These are phyloP conservation scores for Hypoxylon sp. DNA, from an alignment of 2,329 filamentous ascomycete species.

Conservation along the genomic window DNA sequence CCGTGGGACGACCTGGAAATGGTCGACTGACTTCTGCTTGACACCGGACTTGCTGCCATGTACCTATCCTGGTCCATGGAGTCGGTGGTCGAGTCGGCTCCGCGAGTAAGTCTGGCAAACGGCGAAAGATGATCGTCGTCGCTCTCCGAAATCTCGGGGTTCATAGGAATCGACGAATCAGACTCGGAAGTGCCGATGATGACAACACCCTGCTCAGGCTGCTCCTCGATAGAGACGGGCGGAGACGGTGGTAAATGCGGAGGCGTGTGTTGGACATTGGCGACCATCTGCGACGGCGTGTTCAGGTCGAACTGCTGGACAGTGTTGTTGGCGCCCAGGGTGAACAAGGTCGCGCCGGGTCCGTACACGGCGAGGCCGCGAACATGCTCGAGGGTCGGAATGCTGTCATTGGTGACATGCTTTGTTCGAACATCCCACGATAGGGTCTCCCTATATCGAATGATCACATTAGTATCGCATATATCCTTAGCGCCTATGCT, in stretches of 20 bases:
- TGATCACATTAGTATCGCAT: conserved; percentile 45
- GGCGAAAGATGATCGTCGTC: conserved; percentile 82
- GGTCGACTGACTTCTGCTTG: conserved; percentile 69
- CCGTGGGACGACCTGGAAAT: conserved; percentile 62
- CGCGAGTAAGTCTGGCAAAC: conserved; percentile 76
- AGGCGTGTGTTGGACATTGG: conserved; percentile 86
- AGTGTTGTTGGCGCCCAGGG: conserved; percentile 84
- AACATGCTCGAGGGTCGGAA: conserved; percentile 84
- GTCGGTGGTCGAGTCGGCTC: conserved; percentile 69
- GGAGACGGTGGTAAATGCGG: conserved; percentile 81
- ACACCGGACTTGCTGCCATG: conserved; percentile 71
- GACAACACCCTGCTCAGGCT: conserved; percentile 61
- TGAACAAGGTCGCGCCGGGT: conserved; percentile 90
- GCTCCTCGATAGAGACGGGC: conserved; percentile 80
- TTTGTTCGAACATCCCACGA: conserved; percentile 99
- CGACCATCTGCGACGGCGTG: conserved; percentile 79
- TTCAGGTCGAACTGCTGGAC: conserved; percentile 97
- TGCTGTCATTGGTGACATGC: conserved; percentile 86
- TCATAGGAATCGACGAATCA: conserved; percentile 63
- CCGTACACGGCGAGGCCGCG: conserved; percentile 87
- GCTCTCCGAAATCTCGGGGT: conserved; percentile 71
- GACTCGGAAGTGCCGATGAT: conserved; percentile 61
- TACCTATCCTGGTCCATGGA: conserved; percentile 66
- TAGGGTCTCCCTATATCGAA: conserved; percentile 75
- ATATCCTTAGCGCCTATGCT: conserved; percentile 52